phyloP scores from a whole-genome alignment of 2,329 filamentous ascomycete species.

The Pseudomassariella vexata region DNA sequence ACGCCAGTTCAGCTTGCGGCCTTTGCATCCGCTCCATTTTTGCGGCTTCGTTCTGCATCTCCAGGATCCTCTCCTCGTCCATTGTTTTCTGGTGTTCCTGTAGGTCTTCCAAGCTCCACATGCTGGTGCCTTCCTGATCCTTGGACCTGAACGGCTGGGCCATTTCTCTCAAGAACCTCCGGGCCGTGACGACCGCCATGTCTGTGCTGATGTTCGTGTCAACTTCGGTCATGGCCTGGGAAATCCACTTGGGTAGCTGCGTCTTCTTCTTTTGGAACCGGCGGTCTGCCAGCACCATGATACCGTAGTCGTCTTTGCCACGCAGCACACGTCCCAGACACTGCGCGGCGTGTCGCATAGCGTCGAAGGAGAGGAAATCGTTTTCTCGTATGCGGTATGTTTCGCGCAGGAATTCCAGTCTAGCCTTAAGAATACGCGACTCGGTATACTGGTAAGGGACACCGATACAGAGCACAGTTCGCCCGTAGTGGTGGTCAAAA shows the following conservation, averaged over 20 bases:
- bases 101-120: slow-evolving; percentile 79
- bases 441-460: slow-evolving; percentile 99
- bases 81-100: slow-evolving; percentile 71
- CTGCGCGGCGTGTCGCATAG: slow-evolving; percentile 97
- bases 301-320: slow-evolving; percentile 98
- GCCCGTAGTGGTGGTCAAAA: slow-evolving; percentile 97
- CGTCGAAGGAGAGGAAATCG: slow-evolving; percentile 96
- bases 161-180: slow-evolving; percentile 87
- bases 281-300: slow-evolving; percentile 96
- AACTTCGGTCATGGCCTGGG: slow-evolving; percentile 75
- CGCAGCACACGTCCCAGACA: slow-evolving; percentile 90
- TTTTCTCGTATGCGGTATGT: slow-evolving; percentile 96
- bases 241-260: slow-evolving; percentile 96
- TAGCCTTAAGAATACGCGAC: slow-evolving; percentile 90
- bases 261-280: slow-evolving; percentile 86
- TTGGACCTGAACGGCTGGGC: slow-evolving; percentile 78
- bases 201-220: slow-evolving; percentile 91
- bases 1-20: slow-evolving; percentile 17
- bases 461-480: slow-evolving; percentile 91
- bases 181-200: slow-evolving; percentile 84
- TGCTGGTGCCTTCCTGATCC: slow-evolving; percentile 88
- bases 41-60: slow-evolving; percentile 46
- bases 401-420: slow-evolving; percentile 92
- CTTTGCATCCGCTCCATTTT: slow-evolving; percentile 18
- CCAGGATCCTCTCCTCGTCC: slow-evolving; percentile 61